phyloP scores from a whole-genome alignment of 805 yeast genomes.

The Zygosaccharomyces bisporus region DNA sequence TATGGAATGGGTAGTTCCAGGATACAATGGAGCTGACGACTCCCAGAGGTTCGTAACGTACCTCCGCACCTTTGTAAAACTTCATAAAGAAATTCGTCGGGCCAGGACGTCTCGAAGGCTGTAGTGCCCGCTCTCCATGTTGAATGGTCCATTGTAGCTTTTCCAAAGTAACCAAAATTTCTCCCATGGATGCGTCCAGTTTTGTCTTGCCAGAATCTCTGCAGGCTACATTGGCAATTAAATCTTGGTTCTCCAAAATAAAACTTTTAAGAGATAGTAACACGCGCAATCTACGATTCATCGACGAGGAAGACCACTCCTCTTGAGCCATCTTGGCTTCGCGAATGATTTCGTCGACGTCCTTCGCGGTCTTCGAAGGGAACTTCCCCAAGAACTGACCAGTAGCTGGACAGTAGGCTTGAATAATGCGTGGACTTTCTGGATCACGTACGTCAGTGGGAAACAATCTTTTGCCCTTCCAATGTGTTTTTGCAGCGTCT shows the following conservation, averaged over 20 bases:
- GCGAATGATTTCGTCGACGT: conserved; percentile 62
- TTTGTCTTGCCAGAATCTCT: conserved; percentile 95
- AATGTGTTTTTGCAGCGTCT: conserved; percentile 41
- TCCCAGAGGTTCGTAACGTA: conserved; percentile 85
- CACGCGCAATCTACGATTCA: conserved; percentile 65
- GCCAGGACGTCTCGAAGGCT: conserved; percentile 75
- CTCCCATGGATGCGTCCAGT: conserved; percentile 95
- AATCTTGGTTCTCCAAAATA: conserved; percentile 76
- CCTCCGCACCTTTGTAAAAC: conserved; percentile 87
- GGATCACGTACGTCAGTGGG: conserved; percentile 57
- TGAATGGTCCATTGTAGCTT: conserved; percentile 85
- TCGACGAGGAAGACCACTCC: conserved; percentile 43
- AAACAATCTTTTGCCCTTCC: conserved; percentile 82
- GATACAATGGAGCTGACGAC: conserved; percentile 87
- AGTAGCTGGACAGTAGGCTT: conserved; percentile 93
- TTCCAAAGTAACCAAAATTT: conserved; percentile 90
- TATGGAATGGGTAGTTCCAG: conserved; percentile 98
- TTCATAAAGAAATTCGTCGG: conserved; percentile 77
- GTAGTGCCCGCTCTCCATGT: conserved; percentile 72
- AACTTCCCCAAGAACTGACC: conserved; percentile 81
- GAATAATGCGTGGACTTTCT: conserved; percentile 64
- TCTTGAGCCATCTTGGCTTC: conserved; percentile 36
- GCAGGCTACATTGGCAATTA: conserved; percentile 87
- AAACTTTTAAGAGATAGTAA: conserved; percentile 67
- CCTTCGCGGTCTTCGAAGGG: conserved; percentile 57